A percentile compares a stretch with the other conserved stretches of the same genome.
These are phyloP conservation scores for Phlebiopsis flavidoalba DNA, from an alignment of 768 basidiomycete genomes.

Conservation along the genomic window DNA sequence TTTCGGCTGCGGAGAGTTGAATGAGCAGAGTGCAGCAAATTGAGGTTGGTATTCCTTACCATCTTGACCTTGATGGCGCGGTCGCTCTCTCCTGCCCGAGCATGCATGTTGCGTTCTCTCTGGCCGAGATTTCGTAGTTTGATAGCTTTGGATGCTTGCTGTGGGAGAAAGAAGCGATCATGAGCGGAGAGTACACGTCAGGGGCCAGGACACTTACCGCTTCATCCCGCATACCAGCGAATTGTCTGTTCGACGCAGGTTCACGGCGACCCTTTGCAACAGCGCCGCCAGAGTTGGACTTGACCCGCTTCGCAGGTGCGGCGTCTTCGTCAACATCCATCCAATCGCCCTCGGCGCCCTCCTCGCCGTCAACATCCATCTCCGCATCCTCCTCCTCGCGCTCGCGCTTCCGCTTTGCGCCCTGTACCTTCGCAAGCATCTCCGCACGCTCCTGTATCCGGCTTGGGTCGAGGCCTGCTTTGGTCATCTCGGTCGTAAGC, in stretches of 20 bases:
- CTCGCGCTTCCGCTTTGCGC: slow-evolving; percentile 68
- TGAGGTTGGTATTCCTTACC: slow-evolving; percentile 35
- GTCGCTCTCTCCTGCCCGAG: slow-evolving; percentile 89
- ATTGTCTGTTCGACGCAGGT: slow-evolving; percentile 67
- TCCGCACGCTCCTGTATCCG: slow-evolving; percentile 85
- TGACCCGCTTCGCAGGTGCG: slow-evolving; percentile 54
- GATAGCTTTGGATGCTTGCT: slow-evolving; percentile 79
- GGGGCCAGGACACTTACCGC: slow-evolving; percentile 40
- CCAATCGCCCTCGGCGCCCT: slow-evolving; percentile 39
- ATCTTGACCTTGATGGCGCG: slow-evolving; percentile 78
- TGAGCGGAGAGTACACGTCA: neutral
- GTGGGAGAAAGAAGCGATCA: slow-evolving; percentile 6
- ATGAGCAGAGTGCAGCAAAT: slow-evolving; percentile 3
- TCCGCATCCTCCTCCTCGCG: slow-evolving; percentile 60
- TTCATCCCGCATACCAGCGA: slow-evolving; percentile 76
- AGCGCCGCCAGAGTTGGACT: slow-evolving; percentile 55
- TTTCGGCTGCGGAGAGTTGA: slow-evolving; percentile 55
- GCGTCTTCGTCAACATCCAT: slow-evolving; percentile 39
- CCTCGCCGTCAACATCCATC: slow-evolving; percentile 42
- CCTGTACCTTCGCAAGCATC: slow-evolving; percentile 68
- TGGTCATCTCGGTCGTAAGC: slow-evolving; percentile 76
- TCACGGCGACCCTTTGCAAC: slow-evolving; percentile 44
- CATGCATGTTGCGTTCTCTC: slow-evolving; percentile 79
- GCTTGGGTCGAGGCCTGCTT: slow-evolving; percentile 85
- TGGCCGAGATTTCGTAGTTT: slow-evolving; percentile 85